phyloP scores from a whole-genome alignment of 306 rosid genomes.

The Delonix regia region DNA sequence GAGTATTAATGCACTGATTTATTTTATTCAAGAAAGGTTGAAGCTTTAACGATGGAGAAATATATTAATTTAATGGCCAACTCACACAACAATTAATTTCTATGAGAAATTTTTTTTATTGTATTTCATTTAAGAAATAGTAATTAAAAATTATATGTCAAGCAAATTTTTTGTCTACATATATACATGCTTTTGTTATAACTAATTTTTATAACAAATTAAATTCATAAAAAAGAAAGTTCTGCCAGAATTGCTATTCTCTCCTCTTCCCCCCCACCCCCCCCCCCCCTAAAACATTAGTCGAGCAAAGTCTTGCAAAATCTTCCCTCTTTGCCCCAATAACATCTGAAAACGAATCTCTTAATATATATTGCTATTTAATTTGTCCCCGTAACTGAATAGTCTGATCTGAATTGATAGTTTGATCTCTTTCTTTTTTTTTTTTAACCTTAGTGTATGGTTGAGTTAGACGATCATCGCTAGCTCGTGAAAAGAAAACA shows the following conservation, averaged over 20 bases:
- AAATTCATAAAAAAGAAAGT: too few species aligned
- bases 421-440: not conserved
- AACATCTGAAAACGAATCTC: not conserved
- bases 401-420: not conserved
- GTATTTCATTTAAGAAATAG: not conserved
- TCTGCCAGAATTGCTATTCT: too few species aligned
- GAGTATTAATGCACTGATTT: slow-evolving; percentile 14
- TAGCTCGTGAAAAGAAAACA: not conserved
- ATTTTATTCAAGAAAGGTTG: not conserved
- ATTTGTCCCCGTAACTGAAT: too few species aligned
- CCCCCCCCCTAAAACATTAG: too few species aligned
- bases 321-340: not conserved
- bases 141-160: too few species aligned
- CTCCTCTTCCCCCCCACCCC: too few species aligned
- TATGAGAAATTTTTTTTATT: not conserved
- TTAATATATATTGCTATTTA: too few species aligned
- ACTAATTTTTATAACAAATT: too few species aligned
- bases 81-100: not conserved
- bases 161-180: too few species aligned
- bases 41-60: not conserved
- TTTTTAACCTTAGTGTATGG: not conserved
- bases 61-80: not conserved
- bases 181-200: too few species aligned
- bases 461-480: not conserved
- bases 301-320: not conserved